Percentiles rank a stretch among this genome's conserved stretches.
These are phyloP conservation scores for Madurella mycetomatis DNA, from an alignment of 2,329 filamentous ascomycete genomes.

Conservation along the genomic window DNA sequence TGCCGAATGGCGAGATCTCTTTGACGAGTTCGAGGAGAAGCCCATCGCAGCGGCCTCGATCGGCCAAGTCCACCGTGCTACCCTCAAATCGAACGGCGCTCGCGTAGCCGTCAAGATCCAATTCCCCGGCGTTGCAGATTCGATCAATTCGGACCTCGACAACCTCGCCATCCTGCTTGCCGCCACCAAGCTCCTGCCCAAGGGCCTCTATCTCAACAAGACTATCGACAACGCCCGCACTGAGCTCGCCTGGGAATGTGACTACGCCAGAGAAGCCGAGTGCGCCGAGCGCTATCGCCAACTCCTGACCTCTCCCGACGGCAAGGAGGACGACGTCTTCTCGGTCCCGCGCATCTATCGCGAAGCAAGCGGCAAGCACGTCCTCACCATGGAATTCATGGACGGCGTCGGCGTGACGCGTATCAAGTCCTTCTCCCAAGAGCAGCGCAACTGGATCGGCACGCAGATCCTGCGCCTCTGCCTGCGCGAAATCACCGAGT, in stretches of 20 bases:
- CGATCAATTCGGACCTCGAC: conserved; percentile 93
- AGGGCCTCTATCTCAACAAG: conserved; percentile 90
- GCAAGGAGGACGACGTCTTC: conserved; percentile 66
- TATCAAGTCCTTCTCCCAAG: conserved; percentile 67
- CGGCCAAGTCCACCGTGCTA: conserved; percentile 87
- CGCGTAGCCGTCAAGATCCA: conserved; percentile 93
- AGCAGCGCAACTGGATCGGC: conserved; percentile 92
- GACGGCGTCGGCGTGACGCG: conserved; percentile 81
- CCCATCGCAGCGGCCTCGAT: conserved; percentile 96
- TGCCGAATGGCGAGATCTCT: conserved; percentile 77
- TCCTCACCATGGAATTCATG: conserved; percentile 92
- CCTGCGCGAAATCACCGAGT: conserved; percentile 87
- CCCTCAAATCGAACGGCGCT: conserved; percentile 67
- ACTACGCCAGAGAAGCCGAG: conserved; percentile 84
- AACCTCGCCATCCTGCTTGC: conserved; percentile 88
- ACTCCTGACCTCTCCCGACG: conserved; percentile 55
- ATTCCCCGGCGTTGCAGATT: conserved; percentile 92
- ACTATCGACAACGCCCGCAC: conserved; percentile 92
- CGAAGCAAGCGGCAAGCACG: conserved; percentile 78
- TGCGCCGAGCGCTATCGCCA: conserved; percentile 72
- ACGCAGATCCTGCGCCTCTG: conserved; percentile 89
- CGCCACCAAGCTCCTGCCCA: conserved; percentile 83
- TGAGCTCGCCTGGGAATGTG: conserved; percentile 95
- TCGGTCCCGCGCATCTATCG: conserved; percentile 71
- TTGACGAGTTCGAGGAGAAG: conserved; percentile 78